Percentiles rank a stretch among this genome's conserved stretches.
Conservation (phyloP, 331 rosid species). For the Rhamnella rubrinervis region DNA sequence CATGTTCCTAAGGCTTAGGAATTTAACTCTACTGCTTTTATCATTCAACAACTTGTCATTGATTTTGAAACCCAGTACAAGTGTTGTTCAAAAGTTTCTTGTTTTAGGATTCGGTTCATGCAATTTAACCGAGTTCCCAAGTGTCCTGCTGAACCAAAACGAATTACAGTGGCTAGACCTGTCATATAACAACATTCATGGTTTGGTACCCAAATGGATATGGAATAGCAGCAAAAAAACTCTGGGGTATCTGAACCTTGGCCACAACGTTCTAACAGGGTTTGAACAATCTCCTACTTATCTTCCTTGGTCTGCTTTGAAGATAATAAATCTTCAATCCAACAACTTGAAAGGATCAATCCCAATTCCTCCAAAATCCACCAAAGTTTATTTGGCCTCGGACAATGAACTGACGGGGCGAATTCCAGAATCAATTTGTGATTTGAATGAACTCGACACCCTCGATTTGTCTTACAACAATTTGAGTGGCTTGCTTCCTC, state of each 20-base stretch:
- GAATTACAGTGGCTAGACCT: neutral
- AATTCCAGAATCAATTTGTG: neutral
- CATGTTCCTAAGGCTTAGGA: neutral
- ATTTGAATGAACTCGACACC: neutral
- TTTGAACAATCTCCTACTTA: neutral
- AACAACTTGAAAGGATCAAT: conserved; percentile 16
- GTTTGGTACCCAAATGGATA: conserved; percentile 1
- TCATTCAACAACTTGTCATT: neutral
- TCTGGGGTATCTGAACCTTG: neutral
- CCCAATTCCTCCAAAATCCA: conserved; percentile 9
- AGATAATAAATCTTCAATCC: neutral
- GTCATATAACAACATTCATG: neutral
- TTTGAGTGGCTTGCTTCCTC: conserved; percentile 2
- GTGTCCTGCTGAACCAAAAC: neutral
- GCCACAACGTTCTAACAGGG: neutral
- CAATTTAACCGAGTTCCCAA: neutral
- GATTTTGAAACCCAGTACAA: neutral
- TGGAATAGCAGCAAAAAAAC: neutral
- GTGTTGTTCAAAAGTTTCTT: neutral
- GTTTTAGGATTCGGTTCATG: neutral
- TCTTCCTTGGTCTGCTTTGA: conserved; percentile 18
- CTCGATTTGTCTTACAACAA: conserved; percentile 15
- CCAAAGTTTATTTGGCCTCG: neutral
- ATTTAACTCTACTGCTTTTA: rapidly evolving
- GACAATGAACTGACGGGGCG: neutral